Conservation (phyloP, 306 rosid genomes). For the Vicia villosa region DNA sequence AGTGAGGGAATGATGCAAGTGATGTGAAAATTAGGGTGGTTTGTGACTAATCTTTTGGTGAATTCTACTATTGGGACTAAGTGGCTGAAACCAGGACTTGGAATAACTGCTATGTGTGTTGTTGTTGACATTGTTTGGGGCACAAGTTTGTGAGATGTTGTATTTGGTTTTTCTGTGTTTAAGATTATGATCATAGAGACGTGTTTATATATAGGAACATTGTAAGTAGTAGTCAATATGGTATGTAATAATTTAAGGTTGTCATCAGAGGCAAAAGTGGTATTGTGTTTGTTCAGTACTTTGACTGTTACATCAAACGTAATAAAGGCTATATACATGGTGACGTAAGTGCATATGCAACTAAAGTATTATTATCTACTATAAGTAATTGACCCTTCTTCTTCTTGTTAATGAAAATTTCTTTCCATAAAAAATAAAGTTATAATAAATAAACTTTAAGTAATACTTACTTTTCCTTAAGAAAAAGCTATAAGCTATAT, state of each 20-base stretch:
- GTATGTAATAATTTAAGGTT: background rate
- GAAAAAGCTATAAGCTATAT: too few species aligned
- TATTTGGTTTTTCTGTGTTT: background rate
- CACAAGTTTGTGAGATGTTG: background rate
- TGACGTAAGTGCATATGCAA: conserved; percentile 14
- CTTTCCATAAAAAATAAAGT: too few species aligned
- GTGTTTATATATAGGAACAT: background rate
- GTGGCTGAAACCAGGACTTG: conserved; percentile 49
- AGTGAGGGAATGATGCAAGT: conserved; percentile 51
- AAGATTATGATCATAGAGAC: background rate
- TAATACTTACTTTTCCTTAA: too few species aligned
- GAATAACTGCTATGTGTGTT: conserved; percentile 34
- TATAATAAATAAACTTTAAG: too few species aligned
- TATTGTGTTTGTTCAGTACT: background rate
- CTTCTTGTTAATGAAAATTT: too few species aligned
- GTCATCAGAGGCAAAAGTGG: background rate
- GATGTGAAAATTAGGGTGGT: conserved; percentile 40
- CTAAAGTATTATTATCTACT: background rate
- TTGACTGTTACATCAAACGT: background rate
- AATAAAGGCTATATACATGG: background rate
- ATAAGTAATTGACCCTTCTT: too few species aligned
- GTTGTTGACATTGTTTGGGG: conserved; percentile 32
- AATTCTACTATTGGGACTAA: conserved; percentile 46
- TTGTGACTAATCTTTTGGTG: conserved; percentile 33
- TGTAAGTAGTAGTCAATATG: background rate